phyloP scores from a whole-genome alignment of 129 eudicot genomes.

The Flaveria bidentis region DNA sequence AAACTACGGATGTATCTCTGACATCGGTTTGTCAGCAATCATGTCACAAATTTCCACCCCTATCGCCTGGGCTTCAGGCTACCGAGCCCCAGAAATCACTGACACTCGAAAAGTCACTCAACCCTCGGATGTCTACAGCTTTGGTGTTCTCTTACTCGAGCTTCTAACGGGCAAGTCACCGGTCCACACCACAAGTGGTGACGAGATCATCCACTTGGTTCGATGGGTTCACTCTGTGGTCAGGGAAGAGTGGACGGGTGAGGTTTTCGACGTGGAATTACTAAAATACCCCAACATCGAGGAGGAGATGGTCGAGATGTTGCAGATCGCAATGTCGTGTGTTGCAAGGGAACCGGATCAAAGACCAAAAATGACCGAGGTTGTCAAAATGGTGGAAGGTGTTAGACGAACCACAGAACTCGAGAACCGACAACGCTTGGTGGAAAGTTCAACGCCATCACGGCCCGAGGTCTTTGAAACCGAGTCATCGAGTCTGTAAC shows the following conservation, averaged over 20 bases:
- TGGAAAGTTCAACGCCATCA: conserved; percentile 39
- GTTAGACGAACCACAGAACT: conserved; percentile 41
- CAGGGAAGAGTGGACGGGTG: conserved; percentile 96
- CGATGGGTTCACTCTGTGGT: conserved; percentile 98
- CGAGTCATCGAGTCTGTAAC: conserved; percentile 19
- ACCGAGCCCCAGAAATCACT: conserved; percentile 86
- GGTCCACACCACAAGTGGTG: conserved; percentile 78
- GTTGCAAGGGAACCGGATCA: conserved; percentile 75
- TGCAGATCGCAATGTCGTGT: conserved; percentile 85
- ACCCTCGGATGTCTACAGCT: conserved; percentile 83
- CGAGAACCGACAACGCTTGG: conserved; percentile 36
- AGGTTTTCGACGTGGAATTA: conserved; percentile 84
- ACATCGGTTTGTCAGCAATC: conserved; percentile 69
- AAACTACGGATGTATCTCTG: conserved; percentile 72
- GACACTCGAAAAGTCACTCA: conserved; percentile 86
- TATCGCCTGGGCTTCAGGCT: conserved; percentile 91
- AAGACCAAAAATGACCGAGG: conserved; percentile 82
- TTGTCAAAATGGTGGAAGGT: conserved; percentile 73
- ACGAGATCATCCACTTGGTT: conserved; percentile 82
- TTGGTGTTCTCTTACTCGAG: conserved; percentile 83
- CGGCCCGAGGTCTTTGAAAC: conserved; percentile 35
- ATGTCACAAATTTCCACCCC: conserved; percentile 79
- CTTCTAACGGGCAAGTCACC: conserved; percentile 89
- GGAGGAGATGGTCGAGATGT: conserved; percentile 88
- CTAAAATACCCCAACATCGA: conserved; percentile 76